phyloP scores from a whole-genome alignment of 1,284 basidiomycete species.

The Ceratobasidium sp. region DNA sequence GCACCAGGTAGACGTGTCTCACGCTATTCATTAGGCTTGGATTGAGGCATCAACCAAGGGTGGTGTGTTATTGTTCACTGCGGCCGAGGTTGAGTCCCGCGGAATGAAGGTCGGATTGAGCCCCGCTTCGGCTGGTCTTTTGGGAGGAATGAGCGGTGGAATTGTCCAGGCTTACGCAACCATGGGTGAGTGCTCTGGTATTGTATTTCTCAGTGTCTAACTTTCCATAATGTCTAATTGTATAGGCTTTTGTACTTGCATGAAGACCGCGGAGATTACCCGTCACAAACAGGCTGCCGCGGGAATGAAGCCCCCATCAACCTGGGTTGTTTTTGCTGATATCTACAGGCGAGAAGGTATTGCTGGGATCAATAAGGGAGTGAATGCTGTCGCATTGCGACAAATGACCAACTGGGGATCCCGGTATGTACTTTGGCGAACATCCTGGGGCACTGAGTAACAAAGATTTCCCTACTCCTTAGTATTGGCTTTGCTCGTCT shows the following conservation, averaged over 20 bases:
- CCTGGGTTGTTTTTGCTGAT: constrained; percentile 91
- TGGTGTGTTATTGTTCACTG: constrained; percentile 92
- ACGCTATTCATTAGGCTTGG: constrained; percentile 77
- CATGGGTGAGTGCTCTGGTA: constrained; percentile 75
- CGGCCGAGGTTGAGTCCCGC: constrained; percentile 88
- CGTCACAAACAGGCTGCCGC: constrained; percentile 92
- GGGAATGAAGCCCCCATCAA: constrained; percentile 89
- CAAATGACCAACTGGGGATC: constrained; percentile 99
- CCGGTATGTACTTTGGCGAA: constrained; percentile 61
- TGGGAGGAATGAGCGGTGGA: constrained; percentile 98
- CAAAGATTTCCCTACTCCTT: constrained; percentile 11
- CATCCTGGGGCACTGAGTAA: constrained; percentile 12
- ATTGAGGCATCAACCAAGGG: constrained; percentile 99
- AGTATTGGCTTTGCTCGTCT: constrained; percentile 97
- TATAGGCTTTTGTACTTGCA: constrained; percentile 93
- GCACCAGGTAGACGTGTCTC: constrained; percentile 39
- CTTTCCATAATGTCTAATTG: neutral
- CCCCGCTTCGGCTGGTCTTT: constrained; percentile 81
- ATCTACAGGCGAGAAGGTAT: constrained; percentile 94
- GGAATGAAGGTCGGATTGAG: constrained; percentile 70
- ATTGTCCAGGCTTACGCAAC: constrained; percentile 98
- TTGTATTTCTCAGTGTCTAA: neutral
- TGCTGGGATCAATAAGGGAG: constrained; percentile 98
- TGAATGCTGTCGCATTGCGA: constrained; percentile 95
- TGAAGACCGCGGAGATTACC: constrained; percentile 99